Conservation (phyloP, 371 early-diverging fungal species). For the Apophysomyces elegans region DNA sequence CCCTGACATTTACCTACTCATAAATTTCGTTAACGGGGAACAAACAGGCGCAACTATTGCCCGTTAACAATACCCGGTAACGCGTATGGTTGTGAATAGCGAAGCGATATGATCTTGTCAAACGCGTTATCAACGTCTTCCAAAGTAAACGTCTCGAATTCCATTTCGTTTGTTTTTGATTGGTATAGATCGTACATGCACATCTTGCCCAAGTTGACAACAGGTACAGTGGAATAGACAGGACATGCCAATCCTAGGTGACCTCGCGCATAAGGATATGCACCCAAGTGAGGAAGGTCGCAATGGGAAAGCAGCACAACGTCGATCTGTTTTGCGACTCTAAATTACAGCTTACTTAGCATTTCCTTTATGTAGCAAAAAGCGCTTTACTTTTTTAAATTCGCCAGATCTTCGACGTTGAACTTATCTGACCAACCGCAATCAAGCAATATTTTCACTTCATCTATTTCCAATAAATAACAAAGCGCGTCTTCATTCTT, state of each 20-base stretch:
- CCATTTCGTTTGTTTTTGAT: slow-evolving; percentile 69
- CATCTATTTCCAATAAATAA: slow-evolving; percentile 91
- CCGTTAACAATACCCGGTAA: slow-evolving; percentile 53
- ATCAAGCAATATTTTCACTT: slow-evolving; percentile 89
- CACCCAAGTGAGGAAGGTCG: slow-evolving; percentile 90
- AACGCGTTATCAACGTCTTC: slow-evolving; percentile 86
- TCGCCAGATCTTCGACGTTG: slow-evolving; percentile 67
- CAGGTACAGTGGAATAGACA: slow-evolving; percentile 93
- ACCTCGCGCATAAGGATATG: slow-evolving; percentile 81
- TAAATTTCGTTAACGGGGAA: slow-evolving; percentile 2
- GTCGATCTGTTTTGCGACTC: slow-evolving; percentile 92
- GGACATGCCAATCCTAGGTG: slow-evolving; percentile 87
- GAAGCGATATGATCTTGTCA: slow-evolving; percentile 79
- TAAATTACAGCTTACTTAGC: slow-evolving; percentile 21
- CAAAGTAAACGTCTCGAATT: slow-evolving; percentile 72
- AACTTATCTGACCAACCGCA: slow-evolving; percentile 89
- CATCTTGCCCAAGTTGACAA: slow-evolving; percentile 92
- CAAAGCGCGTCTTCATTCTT: slow-evolving; percentile 85
- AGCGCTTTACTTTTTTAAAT: slow-evolving; percentile 64
- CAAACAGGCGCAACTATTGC: neutral
- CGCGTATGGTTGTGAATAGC: slow-evolving; percentile 91
- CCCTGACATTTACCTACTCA: slow-evolving; percentile 77
- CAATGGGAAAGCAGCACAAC: slow-evolving; percentile 92
- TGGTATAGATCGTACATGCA: slow-evolving; percentile 81
- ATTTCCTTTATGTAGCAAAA: neutral